These are phyloP conservation scores for Sorghum bicolor DNA, from an alignment of 176 grass and related monocot species.

Conservation along the genomic window DNA sequence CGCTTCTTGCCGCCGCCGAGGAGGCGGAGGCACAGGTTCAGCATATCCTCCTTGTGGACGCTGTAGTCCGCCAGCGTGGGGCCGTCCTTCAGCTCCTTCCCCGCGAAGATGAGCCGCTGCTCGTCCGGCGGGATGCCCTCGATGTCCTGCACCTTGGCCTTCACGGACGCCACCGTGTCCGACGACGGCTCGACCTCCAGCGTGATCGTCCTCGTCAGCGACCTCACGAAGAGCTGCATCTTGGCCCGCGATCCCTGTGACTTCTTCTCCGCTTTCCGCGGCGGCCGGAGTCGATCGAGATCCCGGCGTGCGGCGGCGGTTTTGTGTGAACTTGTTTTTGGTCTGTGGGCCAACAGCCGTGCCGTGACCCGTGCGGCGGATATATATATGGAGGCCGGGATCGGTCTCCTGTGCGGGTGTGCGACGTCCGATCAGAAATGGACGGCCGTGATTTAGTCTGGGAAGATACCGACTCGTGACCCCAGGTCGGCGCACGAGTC, in stretches of 20 bases:
- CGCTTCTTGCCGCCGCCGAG: constrained; percentile 48
- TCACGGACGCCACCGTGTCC: constrained; percentile 39
- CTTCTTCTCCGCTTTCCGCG: neutral
- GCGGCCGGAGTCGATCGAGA: neutral
- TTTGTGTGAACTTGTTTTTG: neutral
- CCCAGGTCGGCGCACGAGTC: constrained; percentile 11
- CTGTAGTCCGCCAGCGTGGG: constrained; percentile 60
- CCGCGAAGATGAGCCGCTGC: constrained; percentile 68
- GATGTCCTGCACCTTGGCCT: constrained; percentile 68
- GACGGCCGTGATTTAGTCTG: neutral
- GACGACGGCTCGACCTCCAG: neutral
- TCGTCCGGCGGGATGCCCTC: constrained; percentile 72
- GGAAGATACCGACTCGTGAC: constrained; percentile 3
- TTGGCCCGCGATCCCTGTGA: neutral
- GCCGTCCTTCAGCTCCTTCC: constrained; percentile 49
- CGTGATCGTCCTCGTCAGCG: constrained; percentile 2
- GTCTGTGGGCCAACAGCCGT: neutral
- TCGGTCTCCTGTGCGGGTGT: neutral
- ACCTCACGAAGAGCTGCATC: constrained; percentile 21
- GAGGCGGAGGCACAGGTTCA: constrained; percentile 57
- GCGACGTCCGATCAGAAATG: neutral
- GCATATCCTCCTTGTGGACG: constrained; percentile 58
- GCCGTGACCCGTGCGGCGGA: neutral
- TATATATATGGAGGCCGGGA: neutral
- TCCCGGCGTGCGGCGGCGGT: neutral